A percentile compares a stretch with the other conserved stretches of the same genome.
These are phyloP conservation scores for Clonostachys byssicola DNA, from an alignment of 2,329 filamentous ascomycete genomes.

Conservation along the genomic window DNA sequence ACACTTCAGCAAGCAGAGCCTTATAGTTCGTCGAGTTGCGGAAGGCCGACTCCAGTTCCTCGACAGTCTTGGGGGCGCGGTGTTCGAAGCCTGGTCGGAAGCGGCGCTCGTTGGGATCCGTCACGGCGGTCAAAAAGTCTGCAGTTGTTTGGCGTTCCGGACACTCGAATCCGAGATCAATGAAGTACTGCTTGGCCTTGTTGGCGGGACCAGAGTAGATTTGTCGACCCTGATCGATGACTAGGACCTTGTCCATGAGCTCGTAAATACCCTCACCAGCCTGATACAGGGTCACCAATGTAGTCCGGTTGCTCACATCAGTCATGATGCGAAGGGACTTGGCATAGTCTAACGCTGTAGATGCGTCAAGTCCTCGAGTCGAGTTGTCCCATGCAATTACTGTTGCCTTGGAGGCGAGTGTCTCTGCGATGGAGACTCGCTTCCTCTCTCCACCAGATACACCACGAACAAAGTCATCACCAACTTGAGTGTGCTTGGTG, in stretches of 20 bases:
- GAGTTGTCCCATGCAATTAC: slow-evolving; percentile 80
- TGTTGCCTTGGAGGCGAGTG: slow-evolving; percentile 66
- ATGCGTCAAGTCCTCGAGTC: slow-evolving; percentile 75
- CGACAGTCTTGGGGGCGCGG: slow-evolving; percentile 62
- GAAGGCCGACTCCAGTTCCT: slow-evolving; percentile 65
- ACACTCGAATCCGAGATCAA: slow-evolving; percentile 64
- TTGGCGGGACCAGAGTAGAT: slow-evolving; percentile 63
- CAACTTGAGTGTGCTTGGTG: slow-evolving; percentile 70
- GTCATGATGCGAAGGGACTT: slow-evolving; percentile 70
- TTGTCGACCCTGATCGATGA: slow-evolving; percentile 66
- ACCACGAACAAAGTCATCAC: slow-evolving; percentile 68
- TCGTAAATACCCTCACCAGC: slow-evolving; percentile 37
- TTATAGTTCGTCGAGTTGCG: slow-evolving; percentile 55
- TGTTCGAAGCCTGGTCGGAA: slow-evolving; percentile 62
- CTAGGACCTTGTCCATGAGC: slow-evolving; percentile 73
- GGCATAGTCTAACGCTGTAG: slow-evolving; percentile 74
- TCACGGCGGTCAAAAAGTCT: slow-evolving; percentile 64
- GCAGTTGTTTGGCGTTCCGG: slow-evolving; percentile 63
- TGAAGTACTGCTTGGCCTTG: slow-evolving; percentile 62
- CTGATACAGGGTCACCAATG: slow-evolving; percentile 36
- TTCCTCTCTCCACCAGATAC: slow-evolving; percentile 79
- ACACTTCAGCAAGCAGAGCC: slow-evolving; percentile 54
- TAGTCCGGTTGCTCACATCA: slow-evolving; percentile 62
- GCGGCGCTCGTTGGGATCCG: slow-evolving; percentile 62
- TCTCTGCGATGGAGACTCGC: slow-evolving; percentile 75